Percentiles rank a stretch among this genome's conserved stretches.
phyloP scores from a whole-genome alignment of 306 rosid genomes.

The Cicer yamashitae region DNA sequence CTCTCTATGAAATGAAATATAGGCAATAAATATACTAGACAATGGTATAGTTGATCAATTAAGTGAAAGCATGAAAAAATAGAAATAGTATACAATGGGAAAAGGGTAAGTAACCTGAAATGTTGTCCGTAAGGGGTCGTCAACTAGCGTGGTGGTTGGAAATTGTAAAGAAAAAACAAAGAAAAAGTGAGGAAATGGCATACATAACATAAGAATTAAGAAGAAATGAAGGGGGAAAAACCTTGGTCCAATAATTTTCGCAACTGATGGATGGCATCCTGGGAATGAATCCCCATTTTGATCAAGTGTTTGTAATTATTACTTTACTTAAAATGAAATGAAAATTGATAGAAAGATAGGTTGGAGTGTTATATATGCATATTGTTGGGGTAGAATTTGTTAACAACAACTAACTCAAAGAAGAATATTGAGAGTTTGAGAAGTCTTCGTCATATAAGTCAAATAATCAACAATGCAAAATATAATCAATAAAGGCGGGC shows the following conservation, averaged over 20 bases:
- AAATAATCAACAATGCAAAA: neutral
- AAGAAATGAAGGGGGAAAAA: conserved; percentile 4
- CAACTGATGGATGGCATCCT: conserved; percentile 66
- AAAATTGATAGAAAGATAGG: neutral
- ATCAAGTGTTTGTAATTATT: too few relatives aligned
- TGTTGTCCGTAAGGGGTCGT: conserved; percentile 64
- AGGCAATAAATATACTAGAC: too few relatives aligned
- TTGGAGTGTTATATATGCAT: too few relatives aligned
- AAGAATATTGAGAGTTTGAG: too few relatives aligned
- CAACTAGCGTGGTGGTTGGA: conserved; percentile 54
- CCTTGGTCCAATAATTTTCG: conserved; percentile 63
- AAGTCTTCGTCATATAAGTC: neutral
- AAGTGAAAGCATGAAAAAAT: too few relatives aligned
- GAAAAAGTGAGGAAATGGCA: neutral
- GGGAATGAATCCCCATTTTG: conserved; percentile 53
- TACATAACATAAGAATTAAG: neutral
- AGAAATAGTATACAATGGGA: conserved; percentile 6
- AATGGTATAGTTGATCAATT: too few relatives aligned
- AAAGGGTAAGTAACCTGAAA: conserved; percentile 66
- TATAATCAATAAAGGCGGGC: neutral
- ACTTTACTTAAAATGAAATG: neutral
- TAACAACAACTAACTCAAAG: too few relatives aligned
- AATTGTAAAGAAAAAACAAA: conserved; percentile 2
- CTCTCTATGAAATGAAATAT: too few relatives aligned
- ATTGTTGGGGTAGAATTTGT: too few relatives aligned